A percentile compares a stretch with the other conserved stretches of the same genome.
These are phyloP conservation scores for Neurospora sp. DNA, from an alignment of 495 filamentous ascomycete genomes.

Conservation along the genomic window DNA sequence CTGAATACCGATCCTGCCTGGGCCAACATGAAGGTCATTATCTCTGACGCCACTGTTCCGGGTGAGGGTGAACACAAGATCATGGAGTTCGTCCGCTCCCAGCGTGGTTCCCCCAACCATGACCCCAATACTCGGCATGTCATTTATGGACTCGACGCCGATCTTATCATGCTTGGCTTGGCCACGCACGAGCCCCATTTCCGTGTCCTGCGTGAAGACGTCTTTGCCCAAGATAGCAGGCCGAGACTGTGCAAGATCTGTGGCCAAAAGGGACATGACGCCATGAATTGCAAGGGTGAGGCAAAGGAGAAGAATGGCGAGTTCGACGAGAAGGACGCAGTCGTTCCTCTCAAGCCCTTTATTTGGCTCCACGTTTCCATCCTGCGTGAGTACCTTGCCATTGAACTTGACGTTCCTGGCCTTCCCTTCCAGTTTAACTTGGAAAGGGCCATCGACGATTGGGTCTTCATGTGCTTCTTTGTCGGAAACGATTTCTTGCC, in stretches of 20 bases:
- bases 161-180: slow-evolving; percentile 97
- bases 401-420: slow-evolving; percentile 72
- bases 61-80: slow-evolving; percentile 99
- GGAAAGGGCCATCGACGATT: slow-evolving; percentile 95
- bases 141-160: slow-evolving; percentile 91
- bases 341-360: slow-evolving; percentile 68
- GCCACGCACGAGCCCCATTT: slow-evolving; percentile 97
- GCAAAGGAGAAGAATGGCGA: slow-evolving; percentile 78
- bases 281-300: slow-evolving; percentile 70
- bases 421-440: slow-evolving; percentile 74
- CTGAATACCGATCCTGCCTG: slow-evolving; percentile 94
- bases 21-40: slow-evolving; percentile 94
- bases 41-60: slow-evolving; percentile 94
- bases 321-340: slow-evolving; percentile 72
- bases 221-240: slow-evolving; percentile 83
- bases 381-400: slow-evolving; percentile 85
- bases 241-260: slow-evolving; percentile 73
- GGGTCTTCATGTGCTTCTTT: slow-evolving; percentile 99
- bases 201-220: slow-evolving; percentile 91
- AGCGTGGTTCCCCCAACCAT: slow-evolving; percentile 79
- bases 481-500: slow-evolving; percentile 99
- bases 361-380: slow-evolving; percentile 96
- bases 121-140: slow-evolving; percentile 96
- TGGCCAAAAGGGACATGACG: slow-evolving; percentile 83
- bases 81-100: slow-evolving; percentile 95